phyloP scores from a whole-genome alignment of 2,329 filamentous ascomycete genomes.

The Cladophialophora yegresii region DNA sequence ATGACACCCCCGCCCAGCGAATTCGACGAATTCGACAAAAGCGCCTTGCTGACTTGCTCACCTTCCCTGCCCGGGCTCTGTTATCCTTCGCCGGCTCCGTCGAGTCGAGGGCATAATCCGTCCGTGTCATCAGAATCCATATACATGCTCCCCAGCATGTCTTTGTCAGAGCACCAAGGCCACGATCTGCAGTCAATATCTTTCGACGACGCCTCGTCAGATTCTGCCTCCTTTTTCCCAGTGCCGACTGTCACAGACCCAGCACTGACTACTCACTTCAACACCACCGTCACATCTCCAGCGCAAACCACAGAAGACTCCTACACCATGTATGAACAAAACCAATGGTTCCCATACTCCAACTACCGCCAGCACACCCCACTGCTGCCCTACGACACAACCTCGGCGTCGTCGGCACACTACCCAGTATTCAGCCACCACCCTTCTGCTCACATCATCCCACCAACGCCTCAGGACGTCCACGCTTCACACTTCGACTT shows the following conservation, averaged over 20 bases:
- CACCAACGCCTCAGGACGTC: conserved; percentile 34
- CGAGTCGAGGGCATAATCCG: conserved; percentile 29
- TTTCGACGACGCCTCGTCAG: conserved; percentile 29
- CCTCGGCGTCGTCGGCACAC: conserved; percentile 13
- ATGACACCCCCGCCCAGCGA: conserved; percentile 36
- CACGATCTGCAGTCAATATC: conserved; percentile 29
- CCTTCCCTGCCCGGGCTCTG: conserved; percentile 29
- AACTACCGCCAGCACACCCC: conserved; percentile 28
- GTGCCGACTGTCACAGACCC: conserved; percentile 28
- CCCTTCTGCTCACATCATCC: conserved; percentile 31
- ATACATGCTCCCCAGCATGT: conserved; percentile 26
- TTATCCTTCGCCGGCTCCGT: conserved; percentile 37
- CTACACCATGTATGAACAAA: conserved; percentile 33
- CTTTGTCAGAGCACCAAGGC: conserved; percentile 24
- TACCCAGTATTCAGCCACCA: conserved; percentile 20
- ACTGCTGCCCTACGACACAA: conserved; percentile 30
- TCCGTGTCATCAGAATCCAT: conserved; percentile 32
- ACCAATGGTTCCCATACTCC: conserved; percentile 31
- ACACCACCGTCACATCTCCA: conserved; percentile 7
- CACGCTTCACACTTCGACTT: conserved; percentile 33
- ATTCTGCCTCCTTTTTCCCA: conserved; percentile 32
- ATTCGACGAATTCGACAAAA: conserved; percentile 36
- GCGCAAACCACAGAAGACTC: conserved; percentile 12
- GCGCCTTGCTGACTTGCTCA: conserved; percentile 32
- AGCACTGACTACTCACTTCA: conserved; percentile 23